Evolutionary conservation across 2,329 filamentous ascomycete genomes (phyloP), one percentile per base, ranked within the genome.

Genomic region (Fusarium chlamydosporum): DNA sequence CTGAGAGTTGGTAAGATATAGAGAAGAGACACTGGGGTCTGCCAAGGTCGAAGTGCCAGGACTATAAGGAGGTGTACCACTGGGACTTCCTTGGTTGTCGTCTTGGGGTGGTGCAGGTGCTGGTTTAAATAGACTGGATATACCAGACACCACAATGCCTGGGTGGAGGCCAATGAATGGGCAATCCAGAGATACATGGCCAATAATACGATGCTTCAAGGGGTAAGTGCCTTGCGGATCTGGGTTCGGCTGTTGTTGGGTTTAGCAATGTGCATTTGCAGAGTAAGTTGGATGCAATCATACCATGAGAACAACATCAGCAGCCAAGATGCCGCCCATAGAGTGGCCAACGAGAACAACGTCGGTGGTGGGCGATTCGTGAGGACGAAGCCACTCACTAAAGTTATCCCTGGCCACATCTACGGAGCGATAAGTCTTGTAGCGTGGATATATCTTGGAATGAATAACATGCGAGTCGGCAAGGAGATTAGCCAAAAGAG

Each of bases 141-240:
- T 86, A 3, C 94, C 93, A 37, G 92, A 92, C n/a, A 89, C 86
- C 41, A 97, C 87, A 41, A 97, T 91, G 7, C 94, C 92, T 2
- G 93, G 94, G 78, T 97, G 93, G 76, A 97, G 91, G 5, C 94
- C 94, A 7, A 97, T 83, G 61, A 96, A 93, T 0, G 94, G 94
- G 0, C 92, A 91, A 78, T 97, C 94, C 48, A 97, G 90, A 57
- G 92, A 92, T 57, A 97, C 83, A 6, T 90, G 90, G 0, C 94
- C 94, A 31, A 97, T 79, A 40, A 97, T 91, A 11, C 89, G 87
- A 80, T 97, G 92, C 67, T 88, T 89, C 69, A 92, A 88, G 12
- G 81, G 81, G 59, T 76, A 76, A 48, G 67, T 75, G 26, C 61
- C 71, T 41, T 79, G 76, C 0, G 79, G 77, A 55, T 73, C 74